phyloP scores from a whole-genome alignment of 2,329 filamentous ascomycete species.

The Stagonosporopsis vannaccii region DNA sequence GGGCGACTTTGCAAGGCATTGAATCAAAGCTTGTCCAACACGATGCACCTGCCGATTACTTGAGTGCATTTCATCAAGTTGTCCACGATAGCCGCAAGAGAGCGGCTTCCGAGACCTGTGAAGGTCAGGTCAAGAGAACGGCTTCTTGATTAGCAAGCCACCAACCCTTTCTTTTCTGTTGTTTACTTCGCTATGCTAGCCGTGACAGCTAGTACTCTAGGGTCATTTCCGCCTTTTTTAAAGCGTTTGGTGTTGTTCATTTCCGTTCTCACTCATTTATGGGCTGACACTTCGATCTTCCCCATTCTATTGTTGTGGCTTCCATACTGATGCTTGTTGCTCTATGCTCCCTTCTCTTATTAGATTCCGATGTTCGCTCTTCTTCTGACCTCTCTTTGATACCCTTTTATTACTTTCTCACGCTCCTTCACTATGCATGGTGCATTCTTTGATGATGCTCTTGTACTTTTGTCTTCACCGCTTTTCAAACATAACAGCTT shows the following conservation, averaged over 20 bases:
- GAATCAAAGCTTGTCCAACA: slow-evolving; percentile 34
- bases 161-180: neutral
- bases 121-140: slow-evolving; percentile 40
- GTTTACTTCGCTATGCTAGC: neutral
- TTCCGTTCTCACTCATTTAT: slow-evolving; percentile 27
- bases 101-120: slow-evolving; percentile 37
- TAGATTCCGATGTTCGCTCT: slow-evolving; percentile 2
- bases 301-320: neutral
- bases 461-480: slow-evolving; percentile 5
- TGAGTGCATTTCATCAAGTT: slow-evolving; percentile 36
- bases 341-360: slow-evolving; percentile 8
- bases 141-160: slow-evolving; percentile 12
- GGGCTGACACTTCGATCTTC: neutral
- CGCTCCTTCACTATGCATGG: slow-evolving; percentile 8
- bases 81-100: slow-evolving; percentile 45
- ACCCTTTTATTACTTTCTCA: slow-evolving; percentile 12
- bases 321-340: slow-evolving; percentile 2
- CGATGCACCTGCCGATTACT: slow-evolving; percentile 33
- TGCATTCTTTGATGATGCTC: neutral
- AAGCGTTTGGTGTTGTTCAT: slow-evolving; percentile 25
- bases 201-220: slow-evolving; percentile 5
- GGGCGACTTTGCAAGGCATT: slow-evolving; percentile 37
- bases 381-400: slow-evolving; percentile 18
- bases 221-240: slow-evolving; percentile 9
- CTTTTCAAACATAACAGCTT: neutral